Evolutionary conservation across 495 filamentous ascomycete species (phyloP).

Genomic region (Cercophora newfieldiana): DNA sequence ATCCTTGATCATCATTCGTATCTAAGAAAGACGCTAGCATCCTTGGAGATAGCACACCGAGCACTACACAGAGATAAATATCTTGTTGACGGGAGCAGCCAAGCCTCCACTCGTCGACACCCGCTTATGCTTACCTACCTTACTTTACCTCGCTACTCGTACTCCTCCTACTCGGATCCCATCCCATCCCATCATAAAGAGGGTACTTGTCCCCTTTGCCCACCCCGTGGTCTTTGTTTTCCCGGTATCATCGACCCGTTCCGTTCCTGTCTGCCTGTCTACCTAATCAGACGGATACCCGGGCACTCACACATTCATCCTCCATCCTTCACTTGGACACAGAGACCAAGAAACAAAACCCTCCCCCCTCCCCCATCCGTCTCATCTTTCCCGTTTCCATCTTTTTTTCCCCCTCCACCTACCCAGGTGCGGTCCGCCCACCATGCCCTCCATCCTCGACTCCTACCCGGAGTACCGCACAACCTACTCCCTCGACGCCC

Average conservation of each 20-base stretch:
- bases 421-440: not conserved
- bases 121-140: not conserved
- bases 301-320: not conserved
- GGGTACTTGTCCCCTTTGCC: not conserved
- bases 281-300: not conserved
- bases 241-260: not conserved
- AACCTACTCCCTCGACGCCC: constrained; percentile 29
- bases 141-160: no score
- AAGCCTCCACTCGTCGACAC: not conserved
- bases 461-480: constrained; percentile 31
- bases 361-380: not conserved
- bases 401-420: not conserved
- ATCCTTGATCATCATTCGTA: not conserved
- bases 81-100: no score
- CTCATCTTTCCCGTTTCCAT: not conserved
- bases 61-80: not conserved
- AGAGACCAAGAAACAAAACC: not conserved
- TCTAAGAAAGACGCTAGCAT: not conserved
- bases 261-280: not conserved
- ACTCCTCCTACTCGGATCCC: no score
- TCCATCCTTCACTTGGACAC: not conserved
- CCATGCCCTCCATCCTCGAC: constrained; percentile 8
- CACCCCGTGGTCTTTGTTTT: not conserved
- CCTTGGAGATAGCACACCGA: not conserved
- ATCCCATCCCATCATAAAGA: not conserved